Conservation (phyloP, 352 stramenopile genomes). For the Phytophthora litchii region DNA sequence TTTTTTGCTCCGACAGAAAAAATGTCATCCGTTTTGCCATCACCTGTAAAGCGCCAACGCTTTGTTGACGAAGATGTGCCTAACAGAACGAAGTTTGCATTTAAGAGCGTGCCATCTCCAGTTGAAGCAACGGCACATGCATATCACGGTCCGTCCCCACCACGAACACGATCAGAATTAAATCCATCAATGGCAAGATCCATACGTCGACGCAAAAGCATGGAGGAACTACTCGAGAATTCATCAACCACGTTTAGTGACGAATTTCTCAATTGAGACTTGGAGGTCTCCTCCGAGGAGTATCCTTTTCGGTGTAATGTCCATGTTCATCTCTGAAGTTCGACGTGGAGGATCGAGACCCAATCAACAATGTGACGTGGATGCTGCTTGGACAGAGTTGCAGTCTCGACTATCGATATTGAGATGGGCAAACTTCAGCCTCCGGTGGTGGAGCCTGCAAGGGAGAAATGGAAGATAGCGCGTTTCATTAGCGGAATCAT, state of each 20-base stretch:
- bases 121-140: constrained; percentile 1
- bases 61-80: background rate
- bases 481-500: no score
- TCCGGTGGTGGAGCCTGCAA: constrained; percentile 1
- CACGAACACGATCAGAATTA: constrained; percentile 2
- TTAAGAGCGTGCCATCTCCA: constrained; percentile 16
- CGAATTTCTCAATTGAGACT: constrained; percentile 1
- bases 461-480: no score
- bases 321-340: background rate
- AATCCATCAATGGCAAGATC: constrained; percentile 23
- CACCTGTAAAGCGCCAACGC: constrained; percentile 9
- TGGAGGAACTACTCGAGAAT: constrained; percentile 36
- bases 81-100: constrained; percentile 17
- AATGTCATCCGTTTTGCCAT: constrained; percentile 8
- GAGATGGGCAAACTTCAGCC: background rate
- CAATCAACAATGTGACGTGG: constrained; percentile 5
- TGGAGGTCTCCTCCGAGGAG: background rate
- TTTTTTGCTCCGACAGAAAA: constrained; percentile 41
- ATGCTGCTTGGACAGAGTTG: no score
- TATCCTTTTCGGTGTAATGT: constrained; percentile 3
- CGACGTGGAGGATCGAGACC: background rate
- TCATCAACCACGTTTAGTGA: constrained; percentile 4
- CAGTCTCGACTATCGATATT: constrained; percentile 3
- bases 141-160: constrained; percentile 13
- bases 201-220: constrained; percentile 69